Evolutionary conservation across 257 asterid genomes (phyloP).

Genomic region (Craterostigma plantagineum): DNA sequence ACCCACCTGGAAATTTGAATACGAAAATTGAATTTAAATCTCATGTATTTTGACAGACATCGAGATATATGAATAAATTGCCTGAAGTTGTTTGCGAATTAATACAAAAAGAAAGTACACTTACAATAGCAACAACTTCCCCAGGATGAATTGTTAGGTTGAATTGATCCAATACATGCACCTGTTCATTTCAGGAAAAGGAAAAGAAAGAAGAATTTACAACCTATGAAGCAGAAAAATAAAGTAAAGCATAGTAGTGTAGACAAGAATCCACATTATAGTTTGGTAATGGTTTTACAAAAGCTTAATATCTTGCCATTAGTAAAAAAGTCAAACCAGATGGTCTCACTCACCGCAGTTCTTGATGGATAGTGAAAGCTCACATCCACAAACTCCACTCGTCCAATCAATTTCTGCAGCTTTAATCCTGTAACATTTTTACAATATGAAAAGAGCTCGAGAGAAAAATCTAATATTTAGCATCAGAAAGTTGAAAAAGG

Average conservation of each 20-base stretch:
- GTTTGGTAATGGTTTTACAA: too few species aligned
- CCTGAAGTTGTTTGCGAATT: slow-evolving; percentile 1
- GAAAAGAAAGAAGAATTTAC: background rate
- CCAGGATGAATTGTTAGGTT: slow-evolving; percentile 62
- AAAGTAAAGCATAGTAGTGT: too few species aligned
- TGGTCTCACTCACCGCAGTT: slow-evolving; percentile 28
- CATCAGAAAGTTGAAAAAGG: background rate
- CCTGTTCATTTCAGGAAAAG: slow-evolving; percentile 27
- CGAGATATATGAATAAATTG: too few species aligned
- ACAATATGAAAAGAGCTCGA: slow-evolving; percentile 3
- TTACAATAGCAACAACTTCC: slow-evolving; percentile 89
- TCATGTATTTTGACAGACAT: slow-evolving; percentile 7
- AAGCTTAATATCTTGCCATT: too few species aligned
- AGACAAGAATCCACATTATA: too few species aligned
- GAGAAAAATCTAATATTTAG: background rate
- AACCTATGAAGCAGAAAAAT: background rate
- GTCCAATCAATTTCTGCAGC: slow-evolving; percentile 58
- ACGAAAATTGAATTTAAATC: slow-evolving; percentile 1
- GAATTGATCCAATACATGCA: slow-evolving; percentile 45
- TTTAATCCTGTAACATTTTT: slow-evolving; percentile 34
- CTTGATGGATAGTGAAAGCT: slow-evolving; percentile 72
- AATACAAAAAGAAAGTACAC: too few species aligned
- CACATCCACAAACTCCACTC: slow-evolving; percentile 48
- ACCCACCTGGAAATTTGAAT: slow-evolving; percentile 43
- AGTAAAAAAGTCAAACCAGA: background rate